Conservation (phyloP, 2,329 filamentous ascomycete genomes). For the Lasiodiplodia gonubiensis region DNA sequence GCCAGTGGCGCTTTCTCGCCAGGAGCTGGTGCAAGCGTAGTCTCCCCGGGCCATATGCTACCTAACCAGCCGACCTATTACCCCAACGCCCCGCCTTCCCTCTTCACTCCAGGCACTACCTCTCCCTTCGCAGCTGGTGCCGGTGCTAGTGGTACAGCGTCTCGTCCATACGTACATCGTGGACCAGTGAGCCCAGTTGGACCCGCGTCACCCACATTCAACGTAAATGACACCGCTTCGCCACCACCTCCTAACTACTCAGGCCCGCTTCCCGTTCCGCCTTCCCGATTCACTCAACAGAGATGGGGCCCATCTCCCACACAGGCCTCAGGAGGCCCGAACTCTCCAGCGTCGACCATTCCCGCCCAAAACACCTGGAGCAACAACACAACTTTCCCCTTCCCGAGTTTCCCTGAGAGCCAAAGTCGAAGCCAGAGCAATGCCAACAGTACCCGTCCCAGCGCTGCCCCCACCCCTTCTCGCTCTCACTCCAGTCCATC, state of each 20-base stretch:
- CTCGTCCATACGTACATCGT: background rate
- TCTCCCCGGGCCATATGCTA: slow-evolving; percentile 18
- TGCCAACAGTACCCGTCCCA: slow-evolving; percentile 7
- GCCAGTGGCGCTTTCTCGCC: slow-evolving; percentile 10
- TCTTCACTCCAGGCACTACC: slow-evolving; percentile 11
- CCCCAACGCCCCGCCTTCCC: slow-evolving; percentile 2
- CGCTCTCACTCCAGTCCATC: background rate
- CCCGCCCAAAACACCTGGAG: slow-evolving; percentile 1
- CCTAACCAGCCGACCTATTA: slow-evolving; percentile 1
- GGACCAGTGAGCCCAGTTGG: background rate
- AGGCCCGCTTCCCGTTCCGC: slow-evolving; percentile 14
- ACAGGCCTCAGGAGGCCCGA: background rate
- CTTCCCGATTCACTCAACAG: slow-evolving; percentile 9
- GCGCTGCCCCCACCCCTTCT: background rate
- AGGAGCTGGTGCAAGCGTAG: background rate
- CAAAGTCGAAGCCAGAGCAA: background rate
- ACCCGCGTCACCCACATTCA: background rate
- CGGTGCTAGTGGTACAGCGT: background rate
- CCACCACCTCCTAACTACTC: slow-evolving; percentile 18
- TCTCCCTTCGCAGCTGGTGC: slow-evolving; percentile 6
- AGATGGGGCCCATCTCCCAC: background rate
- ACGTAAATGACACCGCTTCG: background rate
- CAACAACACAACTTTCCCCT: slow-evolving; percentile 3
- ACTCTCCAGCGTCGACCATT: background rate
- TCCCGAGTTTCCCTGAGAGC: background rate